phyloP scores from a whole-genome alignment of 2,329 filamentous ascomycete species.

The Hymenotorrendiella dingleyae region DNA sequence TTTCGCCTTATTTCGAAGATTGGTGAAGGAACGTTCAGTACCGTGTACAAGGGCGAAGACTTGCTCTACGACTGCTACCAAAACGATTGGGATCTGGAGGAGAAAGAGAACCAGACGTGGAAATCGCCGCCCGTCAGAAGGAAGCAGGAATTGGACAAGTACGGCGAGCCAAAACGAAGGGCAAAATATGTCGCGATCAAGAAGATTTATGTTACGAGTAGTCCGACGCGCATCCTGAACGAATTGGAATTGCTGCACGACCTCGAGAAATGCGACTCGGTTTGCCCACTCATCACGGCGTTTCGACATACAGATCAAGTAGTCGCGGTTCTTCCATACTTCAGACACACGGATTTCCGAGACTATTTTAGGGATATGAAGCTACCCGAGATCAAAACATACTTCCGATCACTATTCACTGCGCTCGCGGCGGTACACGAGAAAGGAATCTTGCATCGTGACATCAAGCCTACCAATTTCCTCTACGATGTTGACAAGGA shows the following conservation, averaged over 20 bases:
- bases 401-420: conserved; percentile 82
- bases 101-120: conserved; percentile 57
- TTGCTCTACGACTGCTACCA: conserved; percentile 75
- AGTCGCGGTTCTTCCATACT: conserved; percentile 90
- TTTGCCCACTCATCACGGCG: conserved; percentile 95
- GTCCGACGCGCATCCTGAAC: conserved; percentile 87
- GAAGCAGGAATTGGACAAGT: conserved; percentile 30
- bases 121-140: conserved; percentile 60
- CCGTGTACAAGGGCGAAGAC: conserved; percentile 97
- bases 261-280: conserved; percentile 72
- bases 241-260: conserved; percentile 91
- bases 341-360: conserved; percentile 90
- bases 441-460: conserved; percentile 80
- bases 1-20: conserved; percentile 95
- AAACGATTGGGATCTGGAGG: conserved; percentile 80
- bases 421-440: conserved; percentile 79
- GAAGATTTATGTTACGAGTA: conserved; percentile 98
- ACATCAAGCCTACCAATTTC: conserved; percentile 98
- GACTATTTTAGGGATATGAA: conserved; percentile 91
- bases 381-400: conserved; percentile 78
- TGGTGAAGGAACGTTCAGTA: conserved; percentile 97
- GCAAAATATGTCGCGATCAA: conserved; percentile 91
- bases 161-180: conserved; percentile 37
- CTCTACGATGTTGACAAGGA: conserved; percentile 77
- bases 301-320: conserved; percentile 94